Percentiles rank a stretch among this genome's conserved stretches.
These are phyloP conservation scores for Vitis hybrid DNA, from an alignment of 177 flowering plant species.

Conservation along the genomic window DNA sequence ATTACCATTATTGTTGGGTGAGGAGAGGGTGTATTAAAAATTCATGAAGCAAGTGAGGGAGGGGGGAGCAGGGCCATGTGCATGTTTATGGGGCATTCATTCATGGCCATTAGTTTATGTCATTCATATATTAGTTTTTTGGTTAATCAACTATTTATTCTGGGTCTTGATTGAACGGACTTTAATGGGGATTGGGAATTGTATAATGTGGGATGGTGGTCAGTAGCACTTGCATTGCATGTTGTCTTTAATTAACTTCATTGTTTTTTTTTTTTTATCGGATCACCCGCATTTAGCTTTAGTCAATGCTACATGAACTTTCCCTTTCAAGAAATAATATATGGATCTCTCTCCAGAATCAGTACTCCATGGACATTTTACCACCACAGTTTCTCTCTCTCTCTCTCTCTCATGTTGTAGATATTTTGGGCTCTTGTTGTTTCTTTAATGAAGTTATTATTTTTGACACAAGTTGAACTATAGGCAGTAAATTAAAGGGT, in stretches of 20 bases:
- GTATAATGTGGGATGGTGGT: slow-evolving; percentile 10
- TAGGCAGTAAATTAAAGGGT: too few relatives aligned
- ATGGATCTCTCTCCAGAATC: not conserved
- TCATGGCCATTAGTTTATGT: slow-evolving; percentile 27
- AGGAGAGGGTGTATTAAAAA: slow-evolving; percentile 1
- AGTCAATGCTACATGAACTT: slow-evolving; percentile 11
- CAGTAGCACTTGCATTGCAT: not conserved
- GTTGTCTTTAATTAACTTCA: not conserved
- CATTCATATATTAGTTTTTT: not conserved
- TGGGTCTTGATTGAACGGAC: not conserved
- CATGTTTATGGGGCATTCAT: slow-evolving; percentile 38
- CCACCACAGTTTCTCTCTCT: not conserved
- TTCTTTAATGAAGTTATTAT: not conserved
- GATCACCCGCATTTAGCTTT: slow-evolving; percentile 10
- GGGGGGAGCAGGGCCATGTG: slow-evolving; percentile 74
- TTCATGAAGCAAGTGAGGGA: slow-evolving; percentile 5
- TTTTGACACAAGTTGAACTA: slow-evolving; percentile 7
- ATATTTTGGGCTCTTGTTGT: slow-evolving; percentile 19
- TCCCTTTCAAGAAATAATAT: slow-evolving; percentile 6
- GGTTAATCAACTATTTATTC: not conserved
- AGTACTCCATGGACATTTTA: not conserved
- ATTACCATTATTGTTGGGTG: not conserved
- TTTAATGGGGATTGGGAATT: not conserved
- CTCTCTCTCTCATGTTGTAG: slow-evolving; percentile 2
- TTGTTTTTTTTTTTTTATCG: slow-evolving; percentile 1